A percentile compares a stretch with the other conserved stretches of the same genome.
These are phyloP conservation scores for Rhizoctonia solani DNA, from an alignment of 1,284 basidiomycete genomes.

Conservation along the genomic window DNA sequence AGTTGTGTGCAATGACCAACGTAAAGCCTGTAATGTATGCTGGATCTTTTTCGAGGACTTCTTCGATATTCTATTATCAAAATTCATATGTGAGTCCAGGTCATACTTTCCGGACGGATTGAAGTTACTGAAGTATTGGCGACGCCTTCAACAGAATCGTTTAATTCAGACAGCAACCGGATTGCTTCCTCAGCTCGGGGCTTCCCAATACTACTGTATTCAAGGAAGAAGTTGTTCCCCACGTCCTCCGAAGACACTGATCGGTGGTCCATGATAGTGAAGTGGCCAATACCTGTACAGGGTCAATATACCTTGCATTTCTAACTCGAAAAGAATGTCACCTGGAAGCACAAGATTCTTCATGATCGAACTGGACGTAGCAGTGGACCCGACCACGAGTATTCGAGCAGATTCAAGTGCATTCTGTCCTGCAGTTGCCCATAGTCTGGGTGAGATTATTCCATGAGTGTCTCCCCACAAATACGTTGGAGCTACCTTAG, in stretches of 20 bases:
- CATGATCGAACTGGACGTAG: slow-evolving; percentile 82
- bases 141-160: slow-evolving; percentile 78
- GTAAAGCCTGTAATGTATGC: slow-evolving; percentile 63
- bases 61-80: slow-evolving; percentile 52
- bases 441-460: too few species aligned
- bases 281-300: slow-evolving; percentile 72
- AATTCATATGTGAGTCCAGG: background rate
- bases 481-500: too few species aligned
- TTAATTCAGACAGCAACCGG: slow-evolving; percentile 80
- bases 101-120: background rate
- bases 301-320: background rate
- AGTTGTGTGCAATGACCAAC: slow-evolving; percentile 84
- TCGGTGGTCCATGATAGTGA: slow-evolving; percentile 80
- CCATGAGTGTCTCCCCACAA: too few species aligned
- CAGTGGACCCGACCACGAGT: slow-evolving; percentile 78
- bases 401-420: slow-evolving; percentile 86
- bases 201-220: slow-evolving; percentile 73
- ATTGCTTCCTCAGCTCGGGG: slow-evolving; percentile 81
- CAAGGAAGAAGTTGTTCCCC: slow-evolving; percentile 96
- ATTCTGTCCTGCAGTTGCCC: slow-evolving; percentile 93
- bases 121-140: slow-evolving; percentile 60
- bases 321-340: slow-evolving; percentile 38
- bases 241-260: slow-evolving; percentile 74
- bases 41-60: slow-evolving; percentile 61
- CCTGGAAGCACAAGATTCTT: slow-evolving; percentile 96